Evolutionary conservation across 208 protist species (phyloP), one percentile per base, ranked within the genome.

Genomic region (Leishmania aethiopica): DNA sequence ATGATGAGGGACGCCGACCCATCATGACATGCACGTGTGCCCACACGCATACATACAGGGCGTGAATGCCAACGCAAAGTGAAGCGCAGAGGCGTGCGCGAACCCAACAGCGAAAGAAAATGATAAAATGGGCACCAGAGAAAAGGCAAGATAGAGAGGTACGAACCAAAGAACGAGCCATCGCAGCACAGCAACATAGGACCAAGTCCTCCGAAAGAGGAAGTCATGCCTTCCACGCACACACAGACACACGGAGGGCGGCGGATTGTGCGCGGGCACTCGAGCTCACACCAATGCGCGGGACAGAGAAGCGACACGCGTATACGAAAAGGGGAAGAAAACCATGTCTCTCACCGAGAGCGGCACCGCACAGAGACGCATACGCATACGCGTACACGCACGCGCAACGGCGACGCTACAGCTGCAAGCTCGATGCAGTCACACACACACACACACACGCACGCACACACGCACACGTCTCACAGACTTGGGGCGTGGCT

Each of bases 51-150:
- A 75, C 45, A 75, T 22, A 51, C 69, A 73, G 45, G 45, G 22
- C 49, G 37, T 10, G 37, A 49, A 40, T 47, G 67, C 10, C 13
- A 42, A 72, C 22, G 22, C 35, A 45, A 22, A 2, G 13, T 4
- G n/a, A 22, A n/a, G 70, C 49, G 57, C 53, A 17, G 8, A 28
- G 53, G 47, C n/a, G 13, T 45, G 47, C 75, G 51, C 37, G 70
- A 35, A 78, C 78, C 6, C 17, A 35, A 25, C 35, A 80, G 13
- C 17, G 40, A 80, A 80, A 40, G 55, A 0, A 69, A 60, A 72
- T 5, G 67, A 62, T 66, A 70, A 32, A 79, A 25, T 67, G 47
- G 75, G 19, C 8, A 40, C 73, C n/a, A 67, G 40, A 8, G 42
- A 49, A 49, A n/a, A 57, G 19, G 1, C 57, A 25, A 72, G 69